Conservation (phyloP, 768 basidiomycete genomes). For the Cubamyces lactineus region DNA sequence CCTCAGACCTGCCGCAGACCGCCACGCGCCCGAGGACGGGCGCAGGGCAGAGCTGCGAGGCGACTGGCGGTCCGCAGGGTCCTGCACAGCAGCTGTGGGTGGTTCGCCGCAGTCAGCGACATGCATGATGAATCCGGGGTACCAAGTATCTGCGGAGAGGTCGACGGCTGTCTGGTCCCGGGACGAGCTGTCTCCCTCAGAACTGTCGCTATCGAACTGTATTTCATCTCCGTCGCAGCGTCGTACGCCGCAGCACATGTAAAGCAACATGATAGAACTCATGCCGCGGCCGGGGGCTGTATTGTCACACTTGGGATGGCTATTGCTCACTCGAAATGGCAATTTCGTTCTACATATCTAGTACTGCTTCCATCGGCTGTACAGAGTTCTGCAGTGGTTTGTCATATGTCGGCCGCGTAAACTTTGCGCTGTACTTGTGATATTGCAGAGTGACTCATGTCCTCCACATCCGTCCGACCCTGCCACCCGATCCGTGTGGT, state of each 20-base stretch:
- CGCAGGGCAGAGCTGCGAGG: slow-evolving; percentile 42
- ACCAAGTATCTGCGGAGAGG: slow-evolving; percentile 49
- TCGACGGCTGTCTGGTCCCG: slow-evolving; percentile 41
- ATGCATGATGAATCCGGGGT: slow-evolving; percentile 11
- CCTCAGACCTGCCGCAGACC: slow-evolving; percentile 18
- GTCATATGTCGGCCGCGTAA: slow-evolving; percentile 17
- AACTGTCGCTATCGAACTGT: slow-evolving; percentile 6
- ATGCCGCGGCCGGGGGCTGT: slow-evolving; percentile 2
- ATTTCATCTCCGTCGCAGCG: slow-evolving; percentile 10
- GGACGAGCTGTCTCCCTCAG: slow-evolving; percentile 11
- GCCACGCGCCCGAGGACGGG: slow-evolving; percentile 35
- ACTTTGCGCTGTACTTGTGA: neutral
- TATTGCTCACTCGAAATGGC: slow-evolving; percentile 15
- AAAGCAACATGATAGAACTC: neutral
- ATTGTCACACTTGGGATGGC: slow-evolving; percentile 1
- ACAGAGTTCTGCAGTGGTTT: slow-evolving; percentile 15
- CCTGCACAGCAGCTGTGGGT: slow-evolving; percentile 27
- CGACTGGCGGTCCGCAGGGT: slow-evolving; percentile 39
- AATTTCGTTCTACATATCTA: neutral
- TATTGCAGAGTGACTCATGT: slow-evolving; percentile 9
- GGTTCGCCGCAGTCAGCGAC: slow-evolving; percentile 9
- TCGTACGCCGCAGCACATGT: slow-evolving; percentile 24
- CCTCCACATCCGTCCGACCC: slow-evolving; percentile 6
- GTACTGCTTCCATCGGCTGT: slow-evolving; percentile 17
- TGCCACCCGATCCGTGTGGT: slow-evolving; percentile 8